These are phyloP conservation scores for Backusella psychrophila DNA, from an alignment of 192 early-diverging fungal genomes.

Conservation along the genomic window DNA sequence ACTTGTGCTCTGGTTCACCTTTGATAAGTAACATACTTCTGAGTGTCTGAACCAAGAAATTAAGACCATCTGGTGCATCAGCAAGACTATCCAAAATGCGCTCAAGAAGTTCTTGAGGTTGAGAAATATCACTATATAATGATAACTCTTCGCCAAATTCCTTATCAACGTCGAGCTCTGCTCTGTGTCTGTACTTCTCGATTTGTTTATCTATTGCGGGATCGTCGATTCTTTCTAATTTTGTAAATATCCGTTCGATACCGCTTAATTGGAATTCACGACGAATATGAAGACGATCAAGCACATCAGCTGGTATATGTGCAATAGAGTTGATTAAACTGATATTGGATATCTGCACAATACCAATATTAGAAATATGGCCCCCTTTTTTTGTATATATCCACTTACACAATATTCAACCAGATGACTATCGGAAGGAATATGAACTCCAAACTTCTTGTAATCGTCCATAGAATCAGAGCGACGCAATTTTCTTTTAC, in stretches of 20 bases:
- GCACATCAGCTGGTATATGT: constrained; percentile 66
- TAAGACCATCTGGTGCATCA: constrained; percentile 55
- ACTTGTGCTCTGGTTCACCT: constrained; percentile 65
- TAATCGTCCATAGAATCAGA: constrained; percentile 70
- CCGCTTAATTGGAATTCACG: constrained; percentile 72
- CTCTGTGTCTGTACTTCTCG: constrained; percentile 16
- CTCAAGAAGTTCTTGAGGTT: constrained; percentile 70
- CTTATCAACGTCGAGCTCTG: constrained; percentile 30
- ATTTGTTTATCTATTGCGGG: constrained; percentile 30
- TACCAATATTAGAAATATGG: not conserved
- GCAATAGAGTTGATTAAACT: constrained; percentile 73
- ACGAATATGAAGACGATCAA: constrained; percentile 66
- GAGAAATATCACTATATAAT: constrained; percentile 62
- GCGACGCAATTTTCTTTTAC: constrained; percentile 67
- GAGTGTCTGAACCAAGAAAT: constrained; percentile 65
- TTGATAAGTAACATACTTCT: constrained; percentile 72
- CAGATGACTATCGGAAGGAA: constrained; percentile 65
- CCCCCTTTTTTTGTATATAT: not conserved
- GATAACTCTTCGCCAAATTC: constrained; percentile 52
- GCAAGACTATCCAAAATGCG: constrained; percentile 59
- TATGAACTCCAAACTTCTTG: constrained; percentile 53
- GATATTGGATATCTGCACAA: constrained; percentile 61
- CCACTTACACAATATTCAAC: constrained; percentile 65
- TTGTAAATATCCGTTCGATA: constrained; percentile 55
- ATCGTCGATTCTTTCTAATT: constrained; percentile 50